A percentile compares a stretch with the other conserved stretches of the same genome.
Conservation (phyloP, 1,139 yeast genomes). For the Spathaspora jeffriesii region DNA sequence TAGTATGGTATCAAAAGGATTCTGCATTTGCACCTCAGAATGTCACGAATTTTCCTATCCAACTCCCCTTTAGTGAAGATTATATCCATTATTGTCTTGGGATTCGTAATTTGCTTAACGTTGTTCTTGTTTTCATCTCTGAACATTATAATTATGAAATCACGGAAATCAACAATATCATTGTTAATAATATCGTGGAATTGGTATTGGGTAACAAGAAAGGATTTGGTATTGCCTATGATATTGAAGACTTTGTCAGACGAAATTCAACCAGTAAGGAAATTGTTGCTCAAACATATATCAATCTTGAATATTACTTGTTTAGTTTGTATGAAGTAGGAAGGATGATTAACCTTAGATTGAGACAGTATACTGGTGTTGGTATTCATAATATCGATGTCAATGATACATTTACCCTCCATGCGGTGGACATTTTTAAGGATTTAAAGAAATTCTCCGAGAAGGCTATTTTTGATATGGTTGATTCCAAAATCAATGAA, state of each 20-base stretch:
- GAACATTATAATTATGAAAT: conserved; percentile 60
- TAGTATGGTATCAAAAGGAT: conserved; percentile 71
- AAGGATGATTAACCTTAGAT: conserved; percentile 38
- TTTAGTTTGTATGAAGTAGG: conserved; percentile 61
- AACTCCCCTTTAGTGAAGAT: conserved; percentile 85
- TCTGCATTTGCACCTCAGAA: conserved; percentile 43
- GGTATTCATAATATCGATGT: conserved; percentile 44
- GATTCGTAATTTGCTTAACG: conserved; percentile 56
- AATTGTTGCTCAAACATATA: conserved; percentile 84
- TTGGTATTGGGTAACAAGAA: conserved; percentile 54
- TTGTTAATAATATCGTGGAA: conserved; percentile 67
- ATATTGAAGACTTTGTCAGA: conserved; percentile 61
- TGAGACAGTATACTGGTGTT: conserved; percentile 54
- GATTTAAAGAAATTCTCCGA: conserved; percentile 76
- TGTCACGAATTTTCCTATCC: conserved; percentile 55
- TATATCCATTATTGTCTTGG: conserved; percentile 86
- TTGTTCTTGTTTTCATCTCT: conserved; percentile 61
- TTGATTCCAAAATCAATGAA: conserved; percentile 77
- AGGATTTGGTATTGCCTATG: conserved; percentile 62
- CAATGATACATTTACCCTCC: conserved; percentile 39
- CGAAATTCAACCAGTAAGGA: conserved; percentile 75
- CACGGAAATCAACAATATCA: conserved; percentile 45
- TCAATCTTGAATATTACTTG: conserved; percentile 85
- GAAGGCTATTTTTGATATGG: conserved; percentile 74
- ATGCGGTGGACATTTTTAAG: conserved; percentile 52